Percentiles rank a stretch among this genome's conserved stretches.
phyloP scores from a whole-genome alignment of 2,329 filamentous ascomycete species.

The Colletotrichum agaves region DNA sequence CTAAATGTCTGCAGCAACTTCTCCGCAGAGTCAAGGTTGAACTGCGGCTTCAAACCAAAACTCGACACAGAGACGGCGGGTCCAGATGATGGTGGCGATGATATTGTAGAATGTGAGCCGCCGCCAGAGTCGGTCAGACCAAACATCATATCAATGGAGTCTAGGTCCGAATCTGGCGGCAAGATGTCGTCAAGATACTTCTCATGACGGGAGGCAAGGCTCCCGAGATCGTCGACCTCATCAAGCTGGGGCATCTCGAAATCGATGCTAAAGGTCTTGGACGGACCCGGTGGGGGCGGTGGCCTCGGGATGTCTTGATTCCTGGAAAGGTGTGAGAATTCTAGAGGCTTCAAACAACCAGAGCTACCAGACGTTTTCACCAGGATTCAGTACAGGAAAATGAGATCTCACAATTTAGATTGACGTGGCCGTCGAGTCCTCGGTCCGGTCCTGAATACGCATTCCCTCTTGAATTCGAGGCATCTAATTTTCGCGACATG shows the following conservation, averaged over 20 bases:
- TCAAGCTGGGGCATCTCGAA: conserved; percentile 56
- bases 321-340: conserved; percentile 39
- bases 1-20: conserved; percentile 57
- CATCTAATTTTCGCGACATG: conserved; percentile 53
- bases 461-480: conserved; percentile 63
- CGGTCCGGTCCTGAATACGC: conserved; percentile 61
- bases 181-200: conserved; percentile 54
- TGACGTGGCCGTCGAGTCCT: conserved; percentile 60
- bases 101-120: conserved; percentile 23
- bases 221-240: conserved; percentile 54
- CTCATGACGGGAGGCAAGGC: conserved; percentile 56
- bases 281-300: conserved; percentile 51
- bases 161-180: conserved; percentile 43
- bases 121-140: conserved; percentile 15
- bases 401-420: conserved; percentile 53
- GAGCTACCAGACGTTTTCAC: background rate
- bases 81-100: conserved; percentile 40
- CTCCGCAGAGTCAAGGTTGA: conserved; percentile 65
- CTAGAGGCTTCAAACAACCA: background rate
- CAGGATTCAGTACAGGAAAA: background rate
- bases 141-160: conserved; percentile 30
- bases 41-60: conserved; percentile 60
- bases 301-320: conserved; percentile 38
- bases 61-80: conserved; percentile 49
- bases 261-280: conserved; percentile 65